Conservation (phyloP, 2,329 filamentous ascomycete genomes). For the Metarhizium rileyi region DNA sequence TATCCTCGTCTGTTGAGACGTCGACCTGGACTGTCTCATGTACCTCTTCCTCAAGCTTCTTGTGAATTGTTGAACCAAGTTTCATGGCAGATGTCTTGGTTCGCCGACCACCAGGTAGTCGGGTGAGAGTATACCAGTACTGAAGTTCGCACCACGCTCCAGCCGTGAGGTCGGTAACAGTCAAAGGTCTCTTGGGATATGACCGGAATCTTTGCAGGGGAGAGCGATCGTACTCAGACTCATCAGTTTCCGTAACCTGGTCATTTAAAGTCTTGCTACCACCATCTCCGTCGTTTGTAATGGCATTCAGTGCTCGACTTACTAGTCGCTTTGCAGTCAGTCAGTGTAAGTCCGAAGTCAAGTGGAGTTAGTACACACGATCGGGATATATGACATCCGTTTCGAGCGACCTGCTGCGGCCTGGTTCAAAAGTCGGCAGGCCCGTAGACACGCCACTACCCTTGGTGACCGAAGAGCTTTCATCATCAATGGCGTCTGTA, state of each 20-base stretch:
- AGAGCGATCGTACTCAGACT: constrained; percentile 26
- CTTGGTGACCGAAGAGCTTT: background rate
- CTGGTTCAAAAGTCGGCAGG: background rate
- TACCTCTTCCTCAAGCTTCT: constrained; percentile 75
- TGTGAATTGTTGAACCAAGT: constrained; percentile 68
- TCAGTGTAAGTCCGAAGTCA: constrained; percentile 16
- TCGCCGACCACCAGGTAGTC: constrained; percentile 60
- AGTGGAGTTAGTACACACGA: constrained; percentile 30
- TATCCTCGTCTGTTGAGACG: constrained; percentile 67
- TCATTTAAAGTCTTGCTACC: constrained; percentile 7
- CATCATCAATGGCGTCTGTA: background rate
- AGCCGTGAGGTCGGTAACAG: constrained; percentile 78
- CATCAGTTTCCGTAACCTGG: background rate
- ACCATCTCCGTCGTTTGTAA: constrained; percentile 8
- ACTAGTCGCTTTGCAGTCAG: constrained; percentile 66
- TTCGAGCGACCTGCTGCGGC: constrained; percentile 5
- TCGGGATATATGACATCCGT: constrained; percentile 37
- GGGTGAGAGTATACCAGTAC: constrained; percentile 78
- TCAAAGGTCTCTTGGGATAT: constrained; percentile 67
- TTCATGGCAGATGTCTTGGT: constrained; percentile 75
- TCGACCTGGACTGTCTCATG: constrained; percentile 67
- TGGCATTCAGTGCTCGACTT: constrained; percentile 31
- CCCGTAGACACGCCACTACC: background rate
- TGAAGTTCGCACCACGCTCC: constrained; percentile 96
- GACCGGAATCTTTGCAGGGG: constrained; percentile 73